These are phyloP conservation scores for Russula brevipes DNA, from an alignment of 768 basidiomycete species.

Conservation along the genomic window DNA sequence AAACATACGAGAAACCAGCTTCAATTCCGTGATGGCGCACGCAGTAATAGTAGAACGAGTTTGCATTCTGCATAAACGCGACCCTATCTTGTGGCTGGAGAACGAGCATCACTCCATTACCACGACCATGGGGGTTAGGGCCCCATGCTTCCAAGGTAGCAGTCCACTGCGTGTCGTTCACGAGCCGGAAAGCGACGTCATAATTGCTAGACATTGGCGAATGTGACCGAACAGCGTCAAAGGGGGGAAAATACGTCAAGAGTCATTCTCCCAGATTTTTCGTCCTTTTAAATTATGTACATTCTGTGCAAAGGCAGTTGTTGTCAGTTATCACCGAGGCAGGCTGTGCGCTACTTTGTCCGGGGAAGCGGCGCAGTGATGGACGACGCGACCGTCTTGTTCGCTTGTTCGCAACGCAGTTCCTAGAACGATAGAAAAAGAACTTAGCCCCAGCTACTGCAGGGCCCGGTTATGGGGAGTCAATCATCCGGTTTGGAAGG, in stretches of 20 bases:
- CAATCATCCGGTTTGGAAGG: background rate
- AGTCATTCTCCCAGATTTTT: background rate
- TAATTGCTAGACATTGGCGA: constrained; percentile 34
- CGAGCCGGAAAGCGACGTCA: constrained; percentile 49
- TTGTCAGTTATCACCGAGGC: background rate
- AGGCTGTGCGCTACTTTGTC: constrained; percentile 23
- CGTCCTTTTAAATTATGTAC: constrained; percentile 1
- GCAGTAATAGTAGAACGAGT: constrained; percentile 44
- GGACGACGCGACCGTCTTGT: background rate
- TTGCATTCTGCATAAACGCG: constrained; percentile 46
- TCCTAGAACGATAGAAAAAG: background rate
- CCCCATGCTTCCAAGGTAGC: constrained; percentile 37
- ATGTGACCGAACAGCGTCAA: background rate
- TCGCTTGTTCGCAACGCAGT: background rate
- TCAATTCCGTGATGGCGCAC: constrained; percentile 38
- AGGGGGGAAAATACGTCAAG: background rate
- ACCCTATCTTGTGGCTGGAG: constrained; percentile 40
- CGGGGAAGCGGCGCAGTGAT: constrained; percentile 13
- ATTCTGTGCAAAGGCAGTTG: constrained; percentile 2
- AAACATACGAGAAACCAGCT: constrained; percentile 44
- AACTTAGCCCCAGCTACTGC: background rate
- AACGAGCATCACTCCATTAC: constrained; percentile 29
- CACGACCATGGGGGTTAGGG: constrained; percentile 30
- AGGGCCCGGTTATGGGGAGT: background rate
- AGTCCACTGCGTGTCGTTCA: constrained; percentile 42